A percentile compares a stretch with the other conserved stretches of the same genome.
Conservation (phyloP, 2,329 filamentous ascomycete species). For the Orbilia oligospora region DNA sequence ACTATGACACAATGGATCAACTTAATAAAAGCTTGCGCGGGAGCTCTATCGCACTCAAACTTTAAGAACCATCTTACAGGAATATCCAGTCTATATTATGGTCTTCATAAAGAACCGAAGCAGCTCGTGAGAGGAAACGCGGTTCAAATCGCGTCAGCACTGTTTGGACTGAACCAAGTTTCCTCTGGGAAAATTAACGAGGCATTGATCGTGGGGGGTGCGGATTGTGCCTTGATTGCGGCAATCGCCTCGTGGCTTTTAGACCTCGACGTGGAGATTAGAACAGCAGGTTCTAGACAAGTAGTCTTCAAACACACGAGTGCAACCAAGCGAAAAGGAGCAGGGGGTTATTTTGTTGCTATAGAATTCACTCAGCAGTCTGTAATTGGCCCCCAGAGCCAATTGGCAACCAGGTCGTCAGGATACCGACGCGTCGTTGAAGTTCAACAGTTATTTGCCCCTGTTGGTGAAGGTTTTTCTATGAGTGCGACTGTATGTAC, state of each 20-base stretch:
- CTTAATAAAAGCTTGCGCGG: no score
- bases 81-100: constrained; percentile 3
- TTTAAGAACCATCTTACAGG: constrained; percentile 17
- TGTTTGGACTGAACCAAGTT: constrained; percentile 7
- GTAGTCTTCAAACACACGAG: constrained; percentile 12
- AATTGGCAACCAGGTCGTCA: not conserved
- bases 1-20: no score
- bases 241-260: constrained; percentile 21
- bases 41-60: no score
- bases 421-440: not conserved
- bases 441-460: not conserved
- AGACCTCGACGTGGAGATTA: constrained; percentile 21
- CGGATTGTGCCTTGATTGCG: constrained; percentile 17
- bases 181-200: not conserved
- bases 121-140: not conserved
- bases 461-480: not conserved
- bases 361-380: not conserved
- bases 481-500: not conserved
- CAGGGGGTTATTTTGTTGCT: not conserved
- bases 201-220: constrained; percentile 4
- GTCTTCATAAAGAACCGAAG: not conserved
- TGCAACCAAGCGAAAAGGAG: not conserved
- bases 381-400: not conserved
- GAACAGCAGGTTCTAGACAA: not conserved
- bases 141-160: constrained; percentile 13